Conservation (phyloP, 2,329 filamentous ascomycete genomes). For the Venturia carpophila region DNA sequence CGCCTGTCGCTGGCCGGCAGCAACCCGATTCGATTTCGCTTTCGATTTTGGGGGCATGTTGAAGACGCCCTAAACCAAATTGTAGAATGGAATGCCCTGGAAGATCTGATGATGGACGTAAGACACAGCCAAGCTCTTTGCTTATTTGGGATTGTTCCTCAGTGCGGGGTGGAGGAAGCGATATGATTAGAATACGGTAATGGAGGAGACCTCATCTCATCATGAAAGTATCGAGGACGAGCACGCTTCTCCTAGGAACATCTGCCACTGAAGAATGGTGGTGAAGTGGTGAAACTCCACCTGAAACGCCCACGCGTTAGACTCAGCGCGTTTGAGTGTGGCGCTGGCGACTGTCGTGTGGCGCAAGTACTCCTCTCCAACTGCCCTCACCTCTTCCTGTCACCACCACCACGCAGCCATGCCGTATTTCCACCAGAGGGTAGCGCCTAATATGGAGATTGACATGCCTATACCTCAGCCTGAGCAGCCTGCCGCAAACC, state of each 20-base stretch:
- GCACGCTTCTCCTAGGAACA: not conserved
- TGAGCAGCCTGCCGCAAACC: not conserved
- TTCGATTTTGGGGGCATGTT: slow-evolving; percentile 11
- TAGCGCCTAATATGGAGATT: slow-evolving; percentile 10
- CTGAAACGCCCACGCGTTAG: slow-evolving; percentile 1
- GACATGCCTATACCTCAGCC: not conserved
- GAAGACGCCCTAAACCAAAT: not conserved
- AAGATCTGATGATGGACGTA: not conserved
- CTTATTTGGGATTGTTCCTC: not conserved
- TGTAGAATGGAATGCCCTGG: not conserved
- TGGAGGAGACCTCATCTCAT: not conserved
- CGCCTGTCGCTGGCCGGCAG: not conserved
- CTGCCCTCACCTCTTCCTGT: not conserved
- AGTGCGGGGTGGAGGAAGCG: not conserved
- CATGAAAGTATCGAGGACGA: not conserved
- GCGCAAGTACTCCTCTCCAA: not conserved
- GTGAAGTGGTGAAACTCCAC: not conserved
- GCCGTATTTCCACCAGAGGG: slow-evolving; percentile 18
- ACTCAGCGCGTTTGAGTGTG: not conserved
- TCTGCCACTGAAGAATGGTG: not conserved
- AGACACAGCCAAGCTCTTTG: not conserved
- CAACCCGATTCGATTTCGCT: slow-evolving; percentile 21
- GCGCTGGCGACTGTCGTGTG: not conserved
- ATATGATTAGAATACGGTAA: not conserved
- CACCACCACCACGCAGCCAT: not conserved